Percentiles rank a stretch among this genome's conserved stretches.
These are phyloP conservation scores for Neoboletus subvelutipes DNA, from an alignment of 768 basidiomycete species.

Conservation along the genomic window DNA sequence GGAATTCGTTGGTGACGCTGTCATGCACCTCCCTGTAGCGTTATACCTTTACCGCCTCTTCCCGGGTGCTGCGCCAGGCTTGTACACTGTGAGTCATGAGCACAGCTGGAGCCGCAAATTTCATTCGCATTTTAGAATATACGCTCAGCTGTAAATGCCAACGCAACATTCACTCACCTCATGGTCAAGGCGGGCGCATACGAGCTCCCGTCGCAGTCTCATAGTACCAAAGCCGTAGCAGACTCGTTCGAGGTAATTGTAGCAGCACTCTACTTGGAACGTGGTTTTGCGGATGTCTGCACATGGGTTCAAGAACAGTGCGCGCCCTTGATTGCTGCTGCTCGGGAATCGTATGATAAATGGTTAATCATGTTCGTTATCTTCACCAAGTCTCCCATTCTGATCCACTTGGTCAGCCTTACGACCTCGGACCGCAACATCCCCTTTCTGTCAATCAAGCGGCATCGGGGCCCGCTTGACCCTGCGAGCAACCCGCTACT, in stretches of 20 bases:
- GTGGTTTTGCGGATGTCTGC: conserved; percentile 37
- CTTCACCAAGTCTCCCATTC: not conserved
- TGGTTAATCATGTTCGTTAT: conserved; percentile 17
- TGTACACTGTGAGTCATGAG: conserved; percentile 35
- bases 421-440: not conserved
- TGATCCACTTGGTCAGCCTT: conserved; percentile 17
- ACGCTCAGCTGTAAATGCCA: conserved; percentile 30
- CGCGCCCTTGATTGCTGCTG: conserved; percentile 36
- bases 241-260: conserved; percentile 50
- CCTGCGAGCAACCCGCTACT: conserved; percentile 6
- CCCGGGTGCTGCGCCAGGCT: conserved; percentile 33
- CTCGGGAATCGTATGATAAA: conserved; percentile 28
- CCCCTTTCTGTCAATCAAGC: conserved; percentile 15
- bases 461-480: conserved; percentile 4
- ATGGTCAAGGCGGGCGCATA: conserved; percentile 37
- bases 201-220: conserved; percentile 19
- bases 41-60: conserved; percentile 37
- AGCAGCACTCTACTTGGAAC: conserved; percentile 42
- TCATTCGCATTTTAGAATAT: conserved; percentile 18
- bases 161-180: conserved; percentile 39
- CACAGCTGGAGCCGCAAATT: not conserved
- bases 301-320: conserved; percentile 41
- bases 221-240: conserved; percentile 39
- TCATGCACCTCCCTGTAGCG: conserved; percentile 44
- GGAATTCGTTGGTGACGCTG: conserved; percentile 49